Evolutionary conservation across 73 alveolate genomes (phyloP).

Genomic region (Tetrahymena malaccensis): DNA sequence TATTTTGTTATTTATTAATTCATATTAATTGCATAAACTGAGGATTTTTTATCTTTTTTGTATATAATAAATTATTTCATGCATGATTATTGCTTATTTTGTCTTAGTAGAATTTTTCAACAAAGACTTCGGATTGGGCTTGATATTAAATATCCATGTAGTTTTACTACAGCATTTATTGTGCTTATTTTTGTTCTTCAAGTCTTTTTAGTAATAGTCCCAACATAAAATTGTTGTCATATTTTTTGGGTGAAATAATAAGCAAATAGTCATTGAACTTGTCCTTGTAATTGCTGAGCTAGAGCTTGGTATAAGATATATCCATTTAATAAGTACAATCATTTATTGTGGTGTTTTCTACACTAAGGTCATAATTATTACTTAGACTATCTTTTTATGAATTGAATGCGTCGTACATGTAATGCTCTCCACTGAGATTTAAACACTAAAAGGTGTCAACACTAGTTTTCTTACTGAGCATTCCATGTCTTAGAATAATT

Average conservation of each 20-base stretch:
- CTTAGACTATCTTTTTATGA: not conserved
- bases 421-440: not conserved
- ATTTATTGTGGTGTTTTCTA: not conserved
- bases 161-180: not conserved
- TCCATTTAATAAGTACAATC: not conserved
- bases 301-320: not conserved
- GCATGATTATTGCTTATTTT: not conserved
- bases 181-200: not conserved
- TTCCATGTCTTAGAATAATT: not conserved
- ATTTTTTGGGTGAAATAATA: not conserved
- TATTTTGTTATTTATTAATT: not conserved
- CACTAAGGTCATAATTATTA: not conserved
- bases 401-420: not conserved
- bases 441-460: not conserved
- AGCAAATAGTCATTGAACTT: not conserved
- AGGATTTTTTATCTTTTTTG: not conserved
- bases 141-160: not conserved
- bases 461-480: not conserved
- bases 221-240: not conserved
- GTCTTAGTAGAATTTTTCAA: not conserved
- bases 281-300: not conserved
- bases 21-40: no score
- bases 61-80: not conserved
- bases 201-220: not conserved
- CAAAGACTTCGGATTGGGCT: not conserved